These are phyloP conservation scores for Panicum hallii DNA, from an alignment of 202 grass and related monocot species.

Conservation along the genomic window DNA sequence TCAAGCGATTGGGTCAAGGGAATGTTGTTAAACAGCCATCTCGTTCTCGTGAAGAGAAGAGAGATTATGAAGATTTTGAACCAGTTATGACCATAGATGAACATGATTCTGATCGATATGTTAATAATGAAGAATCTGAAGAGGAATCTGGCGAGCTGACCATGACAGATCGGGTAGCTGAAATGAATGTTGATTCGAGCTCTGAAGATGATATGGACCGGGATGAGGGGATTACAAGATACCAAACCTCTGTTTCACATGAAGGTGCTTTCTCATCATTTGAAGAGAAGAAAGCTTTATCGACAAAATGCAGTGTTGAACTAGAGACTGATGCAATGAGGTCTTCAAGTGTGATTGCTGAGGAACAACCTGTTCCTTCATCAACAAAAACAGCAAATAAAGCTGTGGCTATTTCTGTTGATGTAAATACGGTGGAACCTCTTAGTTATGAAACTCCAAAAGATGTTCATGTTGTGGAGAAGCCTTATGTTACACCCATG, in stretches of 20 bases:
- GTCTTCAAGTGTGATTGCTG: constrained; percentile 47
- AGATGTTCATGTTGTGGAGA: constrained; percentile 77
- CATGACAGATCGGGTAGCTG: constrained; percentile 49
- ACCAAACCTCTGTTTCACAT: constrained; percentile 48
- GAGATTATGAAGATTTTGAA: constrained; percentile 56
- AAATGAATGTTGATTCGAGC: constrained; percentile 57
- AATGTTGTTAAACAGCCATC: constrained; percentile 46
- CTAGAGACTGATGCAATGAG: constrained; percentile 36
- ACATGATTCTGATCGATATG: constrained; percentile 54
- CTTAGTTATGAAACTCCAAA: constrained; percentile 55
- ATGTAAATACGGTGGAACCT: constrained; percentile 61
- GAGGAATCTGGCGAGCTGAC: constrained; percentile 58
- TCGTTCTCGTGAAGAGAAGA: constrained; percentile 48
- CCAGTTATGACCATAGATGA: constrained; percentile 39
- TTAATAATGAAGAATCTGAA: constrained; percentile 48
- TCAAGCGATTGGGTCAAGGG: constrained; percentile 79
- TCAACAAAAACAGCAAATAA: constrained; percentile 52
- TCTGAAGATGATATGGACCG: constrained; percentile 60
- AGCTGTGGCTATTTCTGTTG: constrained; percentile 52
- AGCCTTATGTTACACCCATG: constrained; percentile 43
- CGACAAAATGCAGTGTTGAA: constrained; percentile 45
- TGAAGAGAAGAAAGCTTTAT: constrained; percentile 50
- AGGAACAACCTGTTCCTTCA: constrained; percentile 47
- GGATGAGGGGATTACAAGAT: constrained; percentile 47
- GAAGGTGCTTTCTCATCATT: constrained; percentile 33